Base-by-base conservation (phyloP, 305 asterid genomes). In the Stenogyne calaminthoides region DNA sequence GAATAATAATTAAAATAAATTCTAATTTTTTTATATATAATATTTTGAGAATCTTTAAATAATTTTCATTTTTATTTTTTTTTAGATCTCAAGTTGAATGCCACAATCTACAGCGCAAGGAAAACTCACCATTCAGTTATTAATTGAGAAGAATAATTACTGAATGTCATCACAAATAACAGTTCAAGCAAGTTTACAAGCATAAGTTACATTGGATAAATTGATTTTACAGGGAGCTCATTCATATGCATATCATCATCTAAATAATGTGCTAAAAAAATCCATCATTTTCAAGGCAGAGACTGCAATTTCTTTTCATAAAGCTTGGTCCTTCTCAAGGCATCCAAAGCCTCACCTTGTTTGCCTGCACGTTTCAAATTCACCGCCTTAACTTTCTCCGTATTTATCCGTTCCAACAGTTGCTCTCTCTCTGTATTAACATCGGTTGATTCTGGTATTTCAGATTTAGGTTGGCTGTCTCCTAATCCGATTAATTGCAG, bases 311-410 rank as follows among this genome's bases (percentile, higher is more conserved):
- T 92, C 89, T 88, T 92, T 68, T 95, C 97, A 60, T 83, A 84
- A 74, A 85, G 84, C 80, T 89, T 95, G 67, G 99, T 93, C 42
- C 87, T 80, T 36, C 96, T 75, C 34, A 95, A 82, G 72, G 97
- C 93, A 67, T 85, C 95, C 86, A 92, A 64, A 29, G 97, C 99
- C 86, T 95, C 98, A 1, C 86, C 86, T 83, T 86, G 96, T 87
- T 92, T 89, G 72, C 99, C 99, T 3, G 91, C 76, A 62, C 95
- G 95, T 84, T 95, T 95, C 18, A 91, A 83, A 82, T 82, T 91
- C 58, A 92, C 76, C 2, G 97, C 99, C 84, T 91, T 91, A 2
- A 86, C 70, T 75, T 89, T 95, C 92, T 95, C 98, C 0, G 83
- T 85, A 85, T 86, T 95, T 16, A 91, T 85, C 65, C 69, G 88